Evolutionary conservation across 1,139 yeast species (phyloP), one percentile per base, ranked within the genome.

Genomic region (Yamadazyma spencermartinsiae): DNA sequence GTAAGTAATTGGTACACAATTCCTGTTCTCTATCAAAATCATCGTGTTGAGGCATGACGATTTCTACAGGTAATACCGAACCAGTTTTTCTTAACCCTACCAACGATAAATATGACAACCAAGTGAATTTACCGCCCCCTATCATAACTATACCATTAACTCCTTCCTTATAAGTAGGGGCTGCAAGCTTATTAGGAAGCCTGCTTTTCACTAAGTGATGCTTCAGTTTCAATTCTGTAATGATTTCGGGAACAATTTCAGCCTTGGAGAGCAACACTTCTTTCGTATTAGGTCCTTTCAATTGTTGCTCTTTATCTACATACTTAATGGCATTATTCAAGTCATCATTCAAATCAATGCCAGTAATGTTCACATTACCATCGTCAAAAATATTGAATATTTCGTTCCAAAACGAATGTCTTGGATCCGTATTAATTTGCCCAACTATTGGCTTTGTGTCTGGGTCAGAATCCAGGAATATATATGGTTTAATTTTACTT

Each of bases 121-220:
- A 68, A 9, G 72, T 61, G 35, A 59, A 68, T 35, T 54, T 53
- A 4, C 60, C 63, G 3, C 74, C 74, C 2, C 74, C 74, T 20
- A 68, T 63, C 32, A 67, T 39, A 1, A 66, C 73, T 2, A 65
- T 53, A 24, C 74, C 74, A 30, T 42, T 55, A 1, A 65, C 49
- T 7, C 51, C 58, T 29, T 53, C 44, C 14, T 50, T 54, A 43
- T 58, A 67, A 2, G 63, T 56, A 0, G 58, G 32, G 5, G 45
- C 46, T 2, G 61, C 50, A n/a, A 65, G 43, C 20, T 50, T 45
- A 4, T 42, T 38, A 0, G 73, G 72, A 17, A 68, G 47, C 18
- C 50, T 46, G 4, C 44, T 35, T 25, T 61, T 44, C 1, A 65
- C 51, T 4, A 46, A 40, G 3, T 41, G 28, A 43, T 68, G 72